These are phyloP conservation scores for Chamaecrista fasciculata DNA, from an alignment of 306 rosid genomes.

Conservation along the genomic window DNA sequence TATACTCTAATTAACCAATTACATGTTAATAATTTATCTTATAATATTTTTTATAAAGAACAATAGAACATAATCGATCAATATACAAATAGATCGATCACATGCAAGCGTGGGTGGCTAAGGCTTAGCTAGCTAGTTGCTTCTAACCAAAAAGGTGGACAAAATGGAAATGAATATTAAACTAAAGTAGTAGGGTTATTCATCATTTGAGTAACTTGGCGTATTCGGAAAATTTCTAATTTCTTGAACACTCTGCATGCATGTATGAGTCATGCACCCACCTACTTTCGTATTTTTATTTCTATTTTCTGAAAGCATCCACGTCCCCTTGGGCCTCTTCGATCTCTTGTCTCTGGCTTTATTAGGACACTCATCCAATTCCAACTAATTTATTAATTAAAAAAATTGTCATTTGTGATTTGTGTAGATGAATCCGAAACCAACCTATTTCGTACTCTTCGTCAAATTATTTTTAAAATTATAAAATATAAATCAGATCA, in stretches of 20 bases:
- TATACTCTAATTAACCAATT: too few relatives aligned
- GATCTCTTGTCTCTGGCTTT: not conserved
- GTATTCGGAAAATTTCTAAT: not conserved
- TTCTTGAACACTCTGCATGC: not conserved
- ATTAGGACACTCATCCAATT: not conserved
- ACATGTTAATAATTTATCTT: too few relatives aligned
- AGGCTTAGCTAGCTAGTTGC: not conserved
- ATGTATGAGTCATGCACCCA: not conserved
- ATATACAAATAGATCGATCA: not conserved
- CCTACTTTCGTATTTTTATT: not conserved
- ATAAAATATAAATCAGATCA: too few relatives aligned
- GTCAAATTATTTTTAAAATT: too few relatives aligned
- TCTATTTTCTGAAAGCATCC: not conserved
- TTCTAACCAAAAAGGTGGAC: not conserved
- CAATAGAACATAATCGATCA: too few relatives aligned
- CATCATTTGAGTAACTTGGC: not conserved
- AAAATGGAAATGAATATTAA: not conserved
- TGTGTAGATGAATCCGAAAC: not conserved
- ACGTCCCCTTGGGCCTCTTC: slow-evolving; percentile 18
- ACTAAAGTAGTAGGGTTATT: not conserved
- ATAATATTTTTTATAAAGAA: too few relatives aligned
- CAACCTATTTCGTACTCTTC: not conserved
- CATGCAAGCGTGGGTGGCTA: not conserved
- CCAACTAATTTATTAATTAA: not conserved
- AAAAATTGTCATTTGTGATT: too few relatives aligned